Base-by-base conservation (phyloP, 495 filamentous ascomycete species). In the Sordaria brevicollis region DNA sequence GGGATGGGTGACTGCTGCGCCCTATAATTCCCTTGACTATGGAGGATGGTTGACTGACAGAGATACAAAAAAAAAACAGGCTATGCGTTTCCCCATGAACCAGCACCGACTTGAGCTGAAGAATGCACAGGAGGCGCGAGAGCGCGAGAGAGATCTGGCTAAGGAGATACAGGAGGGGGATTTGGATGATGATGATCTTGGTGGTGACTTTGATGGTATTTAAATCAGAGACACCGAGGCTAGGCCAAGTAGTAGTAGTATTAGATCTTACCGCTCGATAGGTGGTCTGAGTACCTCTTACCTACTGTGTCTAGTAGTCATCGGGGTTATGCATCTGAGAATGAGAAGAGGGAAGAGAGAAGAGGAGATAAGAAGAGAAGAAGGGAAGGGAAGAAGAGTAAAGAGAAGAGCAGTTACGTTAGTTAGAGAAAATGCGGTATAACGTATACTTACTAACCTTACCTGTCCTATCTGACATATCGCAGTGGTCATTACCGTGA, bases 131-230 rank as follows among this genome's bases (percentile, higher is more conserved):
- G 95, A 98, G 81, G 95, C 95, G 21, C 89, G 95, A 49, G 95
- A 99, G 82, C 87, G 95, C 43, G 95, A 99, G 83, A 85, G 96
- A 34, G 95, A 99, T 79, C 85, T 99, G 81, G 95, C 94, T 65
- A 99, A 98, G 87, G 95, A 99, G 86, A 99, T 99, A 75, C 92
- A 97, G 81, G 95, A 98, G 72, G 95, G 96, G 17, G 95, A 98
- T 75, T 88, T 97, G 82, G 95, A 98, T 74, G 95, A 97, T 77
- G 96, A 97, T 76, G 95, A 98, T 84, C 92, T 94, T 66, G 93
- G 93, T 67, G 95, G 93, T 41, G 96, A 97, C 76, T 98, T 97
- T 79, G 96, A 98, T 80, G 94, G 93, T 72, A 93, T 99, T 86
- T 97, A 91, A 89, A 75, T 72, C 13, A 67, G 25, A 35, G n/a